Conservation (phyloP, 163 green algal species). For the Scenedesmus sp. region DNA sequence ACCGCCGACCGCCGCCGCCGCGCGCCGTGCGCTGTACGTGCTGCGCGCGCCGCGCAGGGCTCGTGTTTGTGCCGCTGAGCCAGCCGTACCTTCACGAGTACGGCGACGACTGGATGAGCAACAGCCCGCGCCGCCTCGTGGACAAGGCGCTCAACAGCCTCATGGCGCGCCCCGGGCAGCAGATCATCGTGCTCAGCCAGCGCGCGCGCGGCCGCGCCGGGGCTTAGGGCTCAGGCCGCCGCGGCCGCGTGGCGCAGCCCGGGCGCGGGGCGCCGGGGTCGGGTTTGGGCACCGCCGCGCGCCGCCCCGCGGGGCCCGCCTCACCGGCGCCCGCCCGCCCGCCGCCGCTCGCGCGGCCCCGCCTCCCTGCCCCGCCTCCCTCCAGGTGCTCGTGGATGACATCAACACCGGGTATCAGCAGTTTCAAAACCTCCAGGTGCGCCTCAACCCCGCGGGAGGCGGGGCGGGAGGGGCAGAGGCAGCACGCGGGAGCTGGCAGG, state of each 20-base stretch:
- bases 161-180: slow-evolving; percentile 55
- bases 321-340: neutral
- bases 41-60: slow-evolving; percentile 47
- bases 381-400: slow-evolving; percentile 73
- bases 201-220: no score
- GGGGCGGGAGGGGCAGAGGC: no score
- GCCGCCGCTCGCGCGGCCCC: neutral
- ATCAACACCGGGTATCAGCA: slow-evolving; percentile 74
- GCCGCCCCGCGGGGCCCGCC: no score
- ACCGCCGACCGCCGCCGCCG: no score
- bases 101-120: slow-evolving; percentile 65
- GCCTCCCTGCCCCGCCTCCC: no score
- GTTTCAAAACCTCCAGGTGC: slow-evolving; percentile 66
- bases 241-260: no score
- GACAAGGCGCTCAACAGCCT: slow-evolving; percentile 68
- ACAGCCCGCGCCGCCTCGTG: slow-evolving; percentile 57
- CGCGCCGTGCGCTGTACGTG: no score
- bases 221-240: no score
- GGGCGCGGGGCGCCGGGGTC: no score
- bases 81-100: slow-evolving; percentile 78
- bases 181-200: slow-evolving; percentile 64
- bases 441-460: neutral
- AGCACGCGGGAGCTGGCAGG: no score
- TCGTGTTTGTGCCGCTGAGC: slow-evolving; percentile 69
- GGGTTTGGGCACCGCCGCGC: no score